Evolutionary conservation across 164 flowering plant genomes (phyloP).

Genomic region (Vitis labrusca): DNA sequence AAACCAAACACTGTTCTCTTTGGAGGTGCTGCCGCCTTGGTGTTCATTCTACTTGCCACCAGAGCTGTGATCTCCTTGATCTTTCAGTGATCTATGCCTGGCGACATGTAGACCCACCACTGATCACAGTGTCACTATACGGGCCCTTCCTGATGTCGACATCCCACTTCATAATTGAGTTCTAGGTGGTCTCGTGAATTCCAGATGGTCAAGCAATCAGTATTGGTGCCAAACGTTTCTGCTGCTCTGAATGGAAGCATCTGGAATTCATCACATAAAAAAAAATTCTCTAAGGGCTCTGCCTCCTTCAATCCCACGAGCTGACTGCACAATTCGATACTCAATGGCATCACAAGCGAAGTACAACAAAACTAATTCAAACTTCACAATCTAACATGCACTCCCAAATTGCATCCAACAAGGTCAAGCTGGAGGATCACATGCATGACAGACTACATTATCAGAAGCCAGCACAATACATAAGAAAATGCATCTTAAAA

Average conservation of each 20-base stretch:
- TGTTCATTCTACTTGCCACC: slow-evolving; percentile 25
- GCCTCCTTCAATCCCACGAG: too few species aligned
- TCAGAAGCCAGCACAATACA: slow-evolving; percentile 15
- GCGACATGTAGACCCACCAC: slow-evolving; percentile 28
- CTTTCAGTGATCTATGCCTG: slow-evolving; percentile 22
- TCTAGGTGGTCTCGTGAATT: slow-evolving; percentile 22
- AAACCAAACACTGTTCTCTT: slow-evolving; percentile 32
- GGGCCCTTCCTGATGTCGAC: slow-evolving; percentile 20
- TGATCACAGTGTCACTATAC: slow-evolving; percentile 20
- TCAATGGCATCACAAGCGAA: too few species aligned
- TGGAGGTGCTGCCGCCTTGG: slow-evolving; percentile 28
- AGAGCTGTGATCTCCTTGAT: slow-evolving; percentile 25
- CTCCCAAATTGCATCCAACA: slow-evolving; percentile 8
- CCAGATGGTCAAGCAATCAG: slow-evolving; percentile 21
- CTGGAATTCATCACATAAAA: slow-evolving; percentile 11
- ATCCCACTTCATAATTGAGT: slow-evolving; percentile 25
- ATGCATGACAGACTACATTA: slow-evolving; percentile 13
- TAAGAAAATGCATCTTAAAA: not conserved
- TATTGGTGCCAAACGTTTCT: slow-evolving; percentile 24
- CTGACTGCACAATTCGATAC: too few species aligned
- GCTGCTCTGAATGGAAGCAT: slow-evolving; percentile 23
- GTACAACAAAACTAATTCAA: too few species aligned
- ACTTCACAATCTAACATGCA: too few species aligned
- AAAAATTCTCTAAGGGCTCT: too few species aligned
- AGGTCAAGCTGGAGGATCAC: slow-evolving; percentile 14